phyloP scores from a whole-genome alignment of 2,329 filamentous ascomycete species.

The Elsinoe australis region DNA sequence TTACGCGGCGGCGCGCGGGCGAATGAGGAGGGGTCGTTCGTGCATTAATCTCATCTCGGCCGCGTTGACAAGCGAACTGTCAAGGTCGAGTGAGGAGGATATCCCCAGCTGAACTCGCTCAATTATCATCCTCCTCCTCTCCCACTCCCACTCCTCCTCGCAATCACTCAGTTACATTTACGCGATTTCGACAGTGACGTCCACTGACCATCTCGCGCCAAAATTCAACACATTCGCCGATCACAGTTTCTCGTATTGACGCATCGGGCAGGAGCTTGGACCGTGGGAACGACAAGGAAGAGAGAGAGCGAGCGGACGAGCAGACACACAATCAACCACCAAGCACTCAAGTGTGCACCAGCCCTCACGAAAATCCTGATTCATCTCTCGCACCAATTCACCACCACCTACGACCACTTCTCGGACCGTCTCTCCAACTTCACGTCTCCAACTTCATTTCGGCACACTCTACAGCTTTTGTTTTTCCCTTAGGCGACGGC shows the following conservation, averaged over 20 bases:
- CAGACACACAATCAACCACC: neutral
- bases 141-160: too few relatives aligned
- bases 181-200: too few relatives aligned
- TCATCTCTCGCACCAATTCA: neutral
- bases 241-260: neutral
- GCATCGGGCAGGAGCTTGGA: slow-evolving; percentile 13
- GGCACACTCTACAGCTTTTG: too few relatives aligned
- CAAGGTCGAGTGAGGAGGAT: slow-evolving; percentile 1
- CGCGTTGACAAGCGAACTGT: slow-evolving; percentile 1
- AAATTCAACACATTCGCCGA: slow-evolving; percentile 5
- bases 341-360: neutral
- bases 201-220: neutral
- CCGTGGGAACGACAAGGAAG: slow-evolving; percentile 5
- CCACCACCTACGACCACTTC: neutral
- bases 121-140: too few relatives aligned
- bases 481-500: too few relatives aligned
- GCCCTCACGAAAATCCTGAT: neutral
- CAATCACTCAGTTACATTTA: too few relatives aligned
- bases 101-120: neutral
- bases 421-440: neutral
- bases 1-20: slow-evolving; percentile 13
- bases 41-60: slow-evolving; percentile 5
- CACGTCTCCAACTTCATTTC: neutral
- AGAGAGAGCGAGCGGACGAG: neutral
- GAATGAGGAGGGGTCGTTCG: neutral